Evolutionary conservation across 352 stramenopile genomes (phyloP).

Genomic region (Phytophthora pinifolia): DNA sequence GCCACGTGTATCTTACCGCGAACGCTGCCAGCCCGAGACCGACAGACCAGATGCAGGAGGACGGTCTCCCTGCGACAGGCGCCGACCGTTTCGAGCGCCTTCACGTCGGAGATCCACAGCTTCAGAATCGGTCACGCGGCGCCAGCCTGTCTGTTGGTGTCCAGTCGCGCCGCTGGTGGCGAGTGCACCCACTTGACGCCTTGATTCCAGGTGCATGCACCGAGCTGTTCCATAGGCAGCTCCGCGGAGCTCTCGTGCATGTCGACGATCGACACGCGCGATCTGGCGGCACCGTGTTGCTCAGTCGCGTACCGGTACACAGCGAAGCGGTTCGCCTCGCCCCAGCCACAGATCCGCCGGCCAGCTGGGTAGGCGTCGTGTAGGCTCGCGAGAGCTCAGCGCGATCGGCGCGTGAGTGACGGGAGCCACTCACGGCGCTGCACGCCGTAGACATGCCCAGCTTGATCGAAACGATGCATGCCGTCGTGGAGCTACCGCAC

Average conservation of each 20-base stretch:
- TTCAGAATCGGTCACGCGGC: constrained; percentile 15
- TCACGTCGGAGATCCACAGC: constrained; percentile 30
- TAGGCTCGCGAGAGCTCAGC: constrained; percentile 30
- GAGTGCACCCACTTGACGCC: neutral
- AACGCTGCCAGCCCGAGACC: no score
- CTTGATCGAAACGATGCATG: constrained; percentile 1
- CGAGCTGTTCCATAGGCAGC: constrained; percentile 2
- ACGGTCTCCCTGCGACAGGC: constrained; percentile 27
- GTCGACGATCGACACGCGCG: constrained; percentile 12
- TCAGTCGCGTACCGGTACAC: constrained; percentile 33
- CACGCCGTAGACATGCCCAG: constrained; percentile 8
- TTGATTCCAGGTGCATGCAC: constrained; percentile 8
- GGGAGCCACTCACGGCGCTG: constrained; percentile 1
- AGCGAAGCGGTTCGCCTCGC: constrained; percentile 19
- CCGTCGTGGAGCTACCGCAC: no score
- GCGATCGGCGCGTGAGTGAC: constrained; percentile 15
- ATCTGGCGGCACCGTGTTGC: constrained; percentile 14
- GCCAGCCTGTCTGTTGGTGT: no score
- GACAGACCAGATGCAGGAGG: constrained; percentile 7
- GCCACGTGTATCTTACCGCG: constrained; percentile 11
- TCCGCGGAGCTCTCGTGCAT: constrained; percentile 18
- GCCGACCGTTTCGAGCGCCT: constrained; percentile 26
- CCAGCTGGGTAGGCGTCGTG: constrained; percentile 26
- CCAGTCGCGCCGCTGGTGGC: neutral
- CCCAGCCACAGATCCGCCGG: constrained; percentile 20